phyloP scores from a whole-genome alignment of 169 alveolate genomes.

The Eimeria necatrix region DNA sequence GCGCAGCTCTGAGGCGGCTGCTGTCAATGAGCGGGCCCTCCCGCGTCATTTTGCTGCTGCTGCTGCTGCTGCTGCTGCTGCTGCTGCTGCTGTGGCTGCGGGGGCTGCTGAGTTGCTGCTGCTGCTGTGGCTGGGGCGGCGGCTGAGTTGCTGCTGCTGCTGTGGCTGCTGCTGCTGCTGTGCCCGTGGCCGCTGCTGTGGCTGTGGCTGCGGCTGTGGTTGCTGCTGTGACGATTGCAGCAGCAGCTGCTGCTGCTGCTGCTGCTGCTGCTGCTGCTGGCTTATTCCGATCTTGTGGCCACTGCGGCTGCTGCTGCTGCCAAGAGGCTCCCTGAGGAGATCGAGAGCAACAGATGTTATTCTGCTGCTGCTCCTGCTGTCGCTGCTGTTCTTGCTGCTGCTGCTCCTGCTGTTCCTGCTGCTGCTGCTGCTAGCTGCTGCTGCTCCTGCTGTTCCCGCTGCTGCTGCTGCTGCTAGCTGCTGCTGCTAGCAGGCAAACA shows the following conservation, averaged over 20 bases:
- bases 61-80: slow-evolving; percentile 21
- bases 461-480: slow-evolving; percentile 28
- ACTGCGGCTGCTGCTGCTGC: not conserved
- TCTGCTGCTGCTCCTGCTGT: not conserved
- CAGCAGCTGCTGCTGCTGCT: not conserved
- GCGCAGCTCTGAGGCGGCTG: not conserved
- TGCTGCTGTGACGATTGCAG: too few relatives aligned
- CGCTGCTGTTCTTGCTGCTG: too few relatives aligned
- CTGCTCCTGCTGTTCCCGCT: not conserved
- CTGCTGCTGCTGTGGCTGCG: not conserved
- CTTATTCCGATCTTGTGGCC: too few relatives aligned
- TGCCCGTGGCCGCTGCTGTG: not conserved
- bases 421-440: not conserved
- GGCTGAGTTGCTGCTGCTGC: too few relatives aligned
- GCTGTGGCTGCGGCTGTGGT: not conserved
- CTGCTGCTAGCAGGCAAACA: not conserved
- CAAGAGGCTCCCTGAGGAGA: too few relatives aligned
- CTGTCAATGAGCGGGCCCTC: not conserved
- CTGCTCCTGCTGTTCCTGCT: too few relatives aligned
- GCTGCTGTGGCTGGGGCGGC: too few relatives aligned
- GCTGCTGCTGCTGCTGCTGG: slow-evolving; percentile 7
- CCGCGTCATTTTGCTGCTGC: not conserved
- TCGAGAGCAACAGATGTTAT: not conserved
- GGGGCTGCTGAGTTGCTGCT: too few relatives aligned
- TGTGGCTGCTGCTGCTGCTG: not conserved